These are phyloP conservation scores for Cornus suecica DNA, from an alignment of 148 eudicot genomes.

Conservation along the genomic window DNA sequence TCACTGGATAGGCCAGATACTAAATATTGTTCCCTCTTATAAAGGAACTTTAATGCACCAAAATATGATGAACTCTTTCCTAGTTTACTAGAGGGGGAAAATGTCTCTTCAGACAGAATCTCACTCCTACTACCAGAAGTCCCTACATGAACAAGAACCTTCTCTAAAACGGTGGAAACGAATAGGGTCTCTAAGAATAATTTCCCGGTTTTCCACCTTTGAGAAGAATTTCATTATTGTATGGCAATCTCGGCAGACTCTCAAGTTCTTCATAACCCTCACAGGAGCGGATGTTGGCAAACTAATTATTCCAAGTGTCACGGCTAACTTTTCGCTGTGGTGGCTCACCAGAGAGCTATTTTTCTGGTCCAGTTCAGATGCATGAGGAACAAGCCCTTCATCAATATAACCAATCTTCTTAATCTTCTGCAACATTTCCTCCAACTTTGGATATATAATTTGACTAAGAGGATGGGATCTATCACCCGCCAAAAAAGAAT, in stretches of 20 bases:
- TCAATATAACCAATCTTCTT: conserved; percentile 15
- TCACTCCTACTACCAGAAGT: conserved; percentile 23
- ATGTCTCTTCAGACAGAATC: neutral
- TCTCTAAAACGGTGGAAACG: conserved; percentile 32
- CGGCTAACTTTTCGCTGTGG: conserved; percentile 36
- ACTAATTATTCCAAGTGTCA: conserved; percentile 30
- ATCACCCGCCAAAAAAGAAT: conserved; percentile 23
- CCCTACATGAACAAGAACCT: conserved; percentile 31
- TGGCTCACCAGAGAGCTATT: conserved; percentile 13
- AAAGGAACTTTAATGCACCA: neutral
- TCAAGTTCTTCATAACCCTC: conserved; percentile 30
- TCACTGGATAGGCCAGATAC: no score
- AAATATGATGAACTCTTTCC: neutral
- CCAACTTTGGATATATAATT: conserved; percentile 18
- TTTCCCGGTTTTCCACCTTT: conserved; percentile 15
- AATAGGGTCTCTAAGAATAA: conserved; percentile 28
- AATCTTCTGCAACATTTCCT: conserved; percentile 19
- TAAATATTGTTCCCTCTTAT: neutral
- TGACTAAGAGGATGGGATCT: conserved; percentile 23
- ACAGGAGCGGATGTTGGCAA: conserved; percentile 18
- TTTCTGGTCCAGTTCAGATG: neutral
- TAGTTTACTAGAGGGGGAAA: no score
- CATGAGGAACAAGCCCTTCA: conserved; percentile 14
- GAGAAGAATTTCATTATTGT: conserved; percentile 26
- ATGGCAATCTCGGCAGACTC: conserved; percentile 36